phyloP scores from a whole-genome alignment of 768 basidiomycete genomes.

The Mycena alexandri region DNA sequence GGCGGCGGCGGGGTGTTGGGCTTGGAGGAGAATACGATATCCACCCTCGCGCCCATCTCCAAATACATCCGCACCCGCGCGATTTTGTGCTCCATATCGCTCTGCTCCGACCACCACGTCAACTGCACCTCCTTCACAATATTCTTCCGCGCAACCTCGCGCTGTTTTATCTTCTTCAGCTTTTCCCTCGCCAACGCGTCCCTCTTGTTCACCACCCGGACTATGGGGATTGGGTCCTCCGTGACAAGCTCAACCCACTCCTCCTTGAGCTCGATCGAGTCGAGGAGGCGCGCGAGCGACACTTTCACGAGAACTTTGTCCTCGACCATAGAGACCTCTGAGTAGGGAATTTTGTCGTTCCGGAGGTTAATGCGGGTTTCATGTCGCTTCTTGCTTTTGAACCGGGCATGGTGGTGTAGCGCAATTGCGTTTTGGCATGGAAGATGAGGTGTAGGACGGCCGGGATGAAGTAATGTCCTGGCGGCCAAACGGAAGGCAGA shows the following conservation, averaged over 20 bases:
- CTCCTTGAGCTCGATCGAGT: slow-evolving; percentile 53
- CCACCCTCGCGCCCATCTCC: slow-evolving; percentile 69
- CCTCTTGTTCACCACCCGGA: slow-evolving; percentile 66
- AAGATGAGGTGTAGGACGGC: slow-evolving; percentile 6
- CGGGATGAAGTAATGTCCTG: slow-evolving; percentile 26
- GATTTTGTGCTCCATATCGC: slow-evolving; percentile 77
- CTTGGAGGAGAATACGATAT: slow-evolving; percentile 69
- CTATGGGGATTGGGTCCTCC: slow-evolving; percentile 65
- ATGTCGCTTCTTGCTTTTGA: slow-evolving; percentile 25
- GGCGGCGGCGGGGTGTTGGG: slow-evolving; percentile 53
- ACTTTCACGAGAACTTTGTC: slow-evolving; percentile 55
- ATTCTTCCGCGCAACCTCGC: slow-evolving; percentile 48
- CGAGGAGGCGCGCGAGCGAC: slow-evolving; percentile 59
- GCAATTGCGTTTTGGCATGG: slow-evolving; percentile 11
- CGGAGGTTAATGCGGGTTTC: slow-evolving; percentile 16
- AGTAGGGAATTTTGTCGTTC: slow-evolving; percentile 59
- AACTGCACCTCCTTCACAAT: slow-evolving; percentile 77
- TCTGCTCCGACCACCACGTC: slow-evolving; percentile 71
- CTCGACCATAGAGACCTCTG: slow-evolving; percentile 61
- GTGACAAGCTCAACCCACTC: slow-evolving; percentile 70
- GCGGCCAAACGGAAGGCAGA: slow-evolving; percentile 37
- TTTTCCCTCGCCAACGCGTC: slow-evolving; percentile 55
- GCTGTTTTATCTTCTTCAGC: slow-evolving; percentile 52
- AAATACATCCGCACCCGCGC: slow-evolving; percentile 68
- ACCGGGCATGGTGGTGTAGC: slow-evolving; percentile 24